A percentile compares a stretch with the other conserved stretches of the same genome.
These are phyloP conservation scores for Udeniomyces megalosporus DNA, from an alignment of 768 basidiomycete species.

Conservation along the genomic window DNA sequence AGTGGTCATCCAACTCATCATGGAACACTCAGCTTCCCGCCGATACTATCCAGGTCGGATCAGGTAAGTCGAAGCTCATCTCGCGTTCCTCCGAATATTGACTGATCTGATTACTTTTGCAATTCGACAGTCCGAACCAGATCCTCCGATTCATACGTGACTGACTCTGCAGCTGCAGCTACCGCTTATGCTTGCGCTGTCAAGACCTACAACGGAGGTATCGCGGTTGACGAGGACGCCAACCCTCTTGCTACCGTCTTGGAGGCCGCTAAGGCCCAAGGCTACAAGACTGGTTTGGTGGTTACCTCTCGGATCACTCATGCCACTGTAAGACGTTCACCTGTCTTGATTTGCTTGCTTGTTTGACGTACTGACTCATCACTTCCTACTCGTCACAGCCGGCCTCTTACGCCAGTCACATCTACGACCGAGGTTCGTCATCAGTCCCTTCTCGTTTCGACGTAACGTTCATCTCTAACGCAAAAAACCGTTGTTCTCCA, in stretches of 20 bases:
- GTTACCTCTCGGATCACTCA: slow-evolving; percentile 14
- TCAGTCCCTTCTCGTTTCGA: no score
- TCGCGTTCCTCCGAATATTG: neutral
- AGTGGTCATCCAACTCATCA: neutral
- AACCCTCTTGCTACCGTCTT: slow-evolving; percentile 20
- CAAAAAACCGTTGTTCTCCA: no score
- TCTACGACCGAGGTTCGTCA: slow-evolving; percentile 24
- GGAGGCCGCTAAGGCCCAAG: slow-evolving; percentile 22
- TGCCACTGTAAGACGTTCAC: slow-evolving; percentile 19
- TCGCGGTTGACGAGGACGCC: slow-evolving; percentile 6
- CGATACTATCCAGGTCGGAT: slow-evolving; percentile 22
- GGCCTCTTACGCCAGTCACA: slow-evolving; percentile 21
- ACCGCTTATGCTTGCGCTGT: slow-evolving; percentile 22
- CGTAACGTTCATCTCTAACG: no score
- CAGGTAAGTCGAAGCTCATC: neutral
- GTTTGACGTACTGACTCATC: no score
- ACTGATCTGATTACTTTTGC: neutral
- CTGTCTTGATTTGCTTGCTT: neutral
- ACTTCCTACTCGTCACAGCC: no score
- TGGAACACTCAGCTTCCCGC: slow-evolving; percentile 15
- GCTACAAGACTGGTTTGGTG: slow-evolving; percentile 9
- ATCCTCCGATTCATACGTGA: slow-evolving; percentile 13
- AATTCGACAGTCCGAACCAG: slow-evolving; percentile 10
- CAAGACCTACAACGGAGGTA: slow-evolving; percentile 17
- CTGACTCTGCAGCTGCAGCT: slow-evolving; percentile 25